Evolutionary conservation across 495 filamentous ascomycete genomes (phyloP).

Genomic region (Penicillium paxilli): DNA sequence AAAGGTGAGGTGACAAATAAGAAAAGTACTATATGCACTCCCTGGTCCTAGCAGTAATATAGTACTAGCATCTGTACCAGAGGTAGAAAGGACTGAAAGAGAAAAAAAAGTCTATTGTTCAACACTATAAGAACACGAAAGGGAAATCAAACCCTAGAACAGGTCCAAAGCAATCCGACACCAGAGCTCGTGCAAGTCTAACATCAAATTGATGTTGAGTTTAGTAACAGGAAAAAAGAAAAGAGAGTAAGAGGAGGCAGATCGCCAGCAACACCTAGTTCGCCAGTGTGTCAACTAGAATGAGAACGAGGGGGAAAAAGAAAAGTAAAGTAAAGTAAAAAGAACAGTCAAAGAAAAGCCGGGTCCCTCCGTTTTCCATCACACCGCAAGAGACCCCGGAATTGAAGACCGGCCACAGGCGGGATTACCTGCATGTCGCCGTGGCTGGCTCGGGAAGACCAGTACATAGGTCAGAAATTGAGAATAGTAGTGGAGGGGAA

Average conservation of each 20-base stretch:
- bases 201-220: slow-evolving; percentile 26
- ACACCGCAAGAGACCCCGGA: slow-evolving; percentile 5
- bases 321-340: slow-evolving; percentile 10
- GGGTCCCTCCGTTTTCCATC: slow-evolving; percentile 9
- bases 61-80: too few species aligned
- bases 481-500: slow-evolving; percentile 1
- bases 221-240: slow-evolving; percentile 9
- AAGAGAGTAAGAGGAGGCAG: slow-evolving; percentile 4
- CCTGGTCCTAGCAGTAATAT: too few species aligned
- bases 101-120: slow-evolving; percentile 24
- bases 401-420: slow-evolving; percentile 23
- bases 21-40: too few species aligned
- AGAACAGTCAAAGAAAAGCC: slow-evolving; percentile 7
- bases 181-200: slow-evolving; percentile 34
- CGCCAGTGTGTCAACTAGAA: slow-evolving; percentile 12
- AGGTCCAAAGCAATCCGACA: slow-evolving; percentile 25
- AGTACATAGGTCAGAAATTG: background rate
- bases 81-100: too few species aligned
- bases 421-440: slow-evolving; percentile 41
- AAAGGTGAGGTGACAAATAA: too few species aligned
- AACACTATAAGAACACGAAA: slow-evolving; percentile 31
- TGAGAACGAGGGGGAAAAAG: slow-evolving; percentile 10
- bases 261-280: slow-evolving; percentile 21
- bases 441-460: slow-evolving; percentile 13
- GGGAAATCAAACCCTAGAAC: slow-evolving; percentile 18